A percentile compares a stretch with the other conserved stretches of the same genome.
Conservation (phyloP, 2,329 filamentous ascomycete genomes). For the Diatrype stigma region DNA sequence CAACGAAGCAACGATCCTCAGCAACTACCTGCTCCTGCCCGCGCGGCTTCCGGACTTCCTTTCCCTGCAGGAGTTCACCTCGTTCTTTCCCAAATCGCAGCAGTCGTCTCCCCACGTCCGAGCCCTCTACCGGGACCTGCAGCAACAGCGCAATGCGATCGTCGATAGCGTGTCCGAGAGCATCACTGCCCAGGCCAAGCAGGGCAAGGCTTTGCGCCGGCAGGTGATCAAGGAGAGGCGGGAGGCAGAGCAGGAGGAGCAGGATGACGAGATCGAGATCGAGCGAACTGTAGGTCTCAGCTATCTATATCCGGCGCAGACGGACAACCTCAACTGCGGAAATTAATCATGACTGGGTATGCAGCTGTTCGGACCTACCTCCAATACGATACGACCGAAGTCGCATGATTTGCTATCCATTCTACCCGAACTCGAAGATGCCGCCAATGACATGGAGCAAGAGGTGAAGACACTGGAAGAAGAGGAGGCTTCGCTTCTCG, state of each 20-base stretch:
- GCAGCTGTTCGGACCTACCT: slow-evolving; percentile 56
- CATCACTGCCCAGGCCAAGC: slow-evolving; percentile 61
- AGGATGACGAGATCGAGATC: slow-evolving; percentile 61
- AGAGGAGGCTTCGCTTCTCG: slow-evolving; percentile 57
- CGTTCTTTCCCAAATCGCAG: slow-evolving; percentile 67
- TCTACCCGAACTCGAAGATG: slow-evolving; percentile 64
- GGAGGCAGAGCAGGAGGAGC: slow-evolving; percentile 49
- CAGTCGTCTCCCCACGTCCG: slow-evolving; percentile 65
- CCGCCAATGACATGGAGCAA: slow-evolving; percentile 59
- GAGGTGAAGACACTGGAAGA: slow-evolving; percentile 64
- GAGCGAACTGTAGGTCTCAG: slow-evolving; percentile 48
- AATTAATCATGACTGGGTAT: slow-evolving; percentile 12
- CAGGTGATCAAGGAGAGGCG: slow-evolving; percentile 52
- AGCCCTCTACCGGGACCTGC: slow-evolving; percentile 73
- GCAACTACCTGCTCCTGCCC: slow-evolving; percentile 73
- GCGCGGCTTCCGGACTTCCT: slow-evolving; percentile 70
- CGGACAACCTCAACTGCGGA: background rate
- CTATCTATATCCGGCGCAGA: background rate
- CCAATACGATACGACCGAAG: slow-evolving; percentile 39
- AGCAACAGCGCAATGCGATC: slow-evolving; percentile 65
- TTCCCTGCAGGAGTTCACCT: slow-evolving; percentile 69
- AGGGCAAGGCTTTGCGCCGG: slow-evolving; percentile 54
- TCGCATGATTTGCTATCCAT: slow-evolving; percentile 62
- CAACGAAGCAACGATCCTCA: slow-evolving; percentile 70
- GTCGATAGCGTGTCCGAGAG: slow-evolving; percentile 64